Base-by-base conservation (phyloP, 192 early-diverging fungal genomes). In the Podila minutissima region DNA sequence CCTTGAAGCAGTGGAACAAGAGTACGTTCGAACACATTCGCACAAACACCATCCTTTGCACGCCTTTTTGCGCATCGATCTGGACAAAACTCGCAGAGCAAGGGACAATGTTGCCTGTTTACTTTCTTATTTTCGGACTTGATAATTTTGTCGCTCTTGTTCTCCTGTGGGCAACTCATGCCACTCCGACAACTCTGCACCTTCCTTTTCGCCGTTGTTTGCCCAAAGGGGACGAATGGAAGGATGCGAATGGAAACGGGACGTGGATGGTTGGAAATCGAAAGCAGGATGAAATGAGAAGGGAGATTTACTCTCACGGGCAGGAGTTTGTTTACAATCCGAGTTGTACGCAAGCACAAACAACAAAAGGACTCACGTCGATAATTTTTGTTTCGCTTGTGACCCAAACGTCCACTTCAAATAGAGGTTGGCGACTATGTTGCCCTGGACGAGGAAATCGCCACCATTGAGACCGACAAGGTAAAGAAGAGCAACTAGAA, bases 381-480 rank as follows among this genome's bases (percentile, higher is more conserved):
- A 20, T 58, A 11, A 29, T 49, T 17, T 19, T 41, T 37, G 10
- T 5, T 33, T 17, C 59, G 41, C 48, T 35, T 35, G 50, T 48
- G 67, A 57, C 46, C 61, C 50, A 20, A 70, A 33, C 64, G 61
- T 64, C 62, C 65, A 38, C 41, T 46, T 20, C 26, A 5, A 78
- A 48, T 84, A 96, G 93, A 97, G 88, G 91, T 97, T 49, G 98
- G 98, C 76, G 97, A 99, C 68, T 97, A 91, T 85, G 93, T 99
- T 72, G 89, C 90, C 69, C 89, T 94, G 71, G 98, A 99, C 72
- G 98, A 99, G 75, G 94, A 94, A 77, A 90, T 98, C 37, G 96
- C 96, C 22, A 97, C 96, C 41, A 98, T 99, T 61, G 98, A 99
- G 82, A 99, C 98, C 41, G 98, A 99, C 90, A 99, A 99, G 91